Evolutionary conservation across 768 basidiomycete genomes (phyloP), one percentile per base, ranked within the genome.

Genomic region (Lentinus tigrinus): DNA sequence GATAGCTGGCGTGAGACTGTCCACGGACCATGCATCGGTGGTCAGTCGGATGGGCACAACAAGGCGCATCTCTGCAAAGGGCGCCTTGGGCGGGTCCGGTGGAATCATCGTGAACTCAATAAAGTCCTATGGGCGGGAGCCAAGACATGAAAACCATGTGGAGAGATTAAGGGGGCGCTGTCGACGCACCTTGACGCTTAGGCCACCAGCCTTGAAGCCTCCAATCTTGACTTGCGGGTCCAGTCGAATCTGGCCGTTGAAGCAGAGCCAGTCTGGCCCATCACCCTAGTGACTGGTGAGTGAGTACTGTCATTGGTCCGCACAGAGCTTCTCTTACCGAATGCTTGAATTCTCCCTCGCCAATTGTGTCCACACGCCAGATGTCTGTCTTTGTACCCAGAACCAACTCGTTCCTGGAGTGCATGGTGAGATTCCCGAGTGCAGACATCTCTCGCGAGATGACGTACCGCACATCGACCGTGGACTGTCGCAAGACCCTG

Each of bases 191-290:
- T 83, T 82, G 42, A 89, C 81, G 9, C 74, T 78, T 31, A 91
- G 74, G 9, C 87, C 88, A 21, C 81, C 80, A 3, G 85, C 84
- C 65, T 70, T 83, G 70, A 91, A 91, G 0, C 85, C 86, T n/a
- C 79, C 73, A 13, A 85, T 74, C 51, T 77, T 81, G 52, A 85
- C 71, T 8, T 72, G 66, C 3, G 76, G 70, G 47, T 73, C 72
- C 26, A 88, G 77, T n/a, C 62, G 69, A 19, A 91, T 82, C 56
- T 88, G 82, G 9, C 89, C 89, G 19, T 74, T 76, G 63, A 84
- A 90, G 1, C 83, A 76, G 11, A 79, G 76, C 81, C 82, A 87
- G 19, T 78, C 80, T n/a, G 79, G 69, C 1, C 85, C 87, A 64
- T 84, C 83, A n/a, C 78, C 84, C 86, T 89, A 68, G 68, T 21